Base-by-base conservation (phyloP, 345 rosid genomes). In the Hibiscus tridactylites region DNA sequence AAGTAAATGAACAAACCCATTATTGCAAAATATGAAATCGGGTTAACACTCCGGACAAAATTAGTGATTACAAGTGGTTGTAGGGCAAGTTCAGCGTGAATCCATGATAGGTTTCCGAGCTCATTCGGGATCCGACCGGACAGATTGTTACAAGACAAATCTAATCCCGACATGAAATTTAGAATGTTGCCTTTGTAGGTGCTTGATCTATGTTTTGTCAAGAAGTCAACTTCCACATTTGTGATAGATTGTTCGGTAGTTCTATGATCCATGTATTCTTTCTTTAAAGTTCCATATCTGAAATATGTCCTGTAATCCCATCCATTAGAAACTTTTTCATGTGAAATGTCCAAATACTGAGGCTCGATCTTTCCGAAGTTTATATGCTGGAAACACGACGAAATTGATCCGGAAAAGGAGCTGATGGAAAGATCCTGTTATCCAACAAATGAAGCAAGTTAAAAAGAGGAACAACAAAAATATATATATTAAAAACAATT, bases 91-190 rank as follows among this genome's bases (percentile, higher is more conserved):
- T 83, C 21, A 81, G 29, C 3, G 72, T 33, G 13, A 1, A 79
- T 74, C 1, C 0, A 28, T 7, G n/a, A 6, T 11, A 83, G 59
- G 26, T 76, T 15, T 9, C 85, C 85, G 0, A 87, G 0, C 52
- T 78, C 76, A 5, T 0, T 1, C 0, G 87, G 87, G 13, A 87
- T 77, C 0, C 62, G 16, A 9, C 87, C 86, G 0, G 19, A 49
- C 0, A 85, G 62, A 17, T 76, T 75, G 16, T 87, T 87, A 0
- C 15, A 26, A 2, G 87, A 85, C 24, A 85, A 35, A 54, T 87
- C 87, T 0, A 81, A 3, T 37, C 84, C 87, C 1, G 67, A 72
- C 65, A 87, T 65, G 16, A 3, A 52, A 0, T 0, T 3, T 0
- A 74, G 52, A 9, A 35, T 52, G 0, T 0, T 33, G 4, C 77